Conservation (phyloP, 495 filamentous ascomycete genomes). For the Daldinia concentrica region DNA sequence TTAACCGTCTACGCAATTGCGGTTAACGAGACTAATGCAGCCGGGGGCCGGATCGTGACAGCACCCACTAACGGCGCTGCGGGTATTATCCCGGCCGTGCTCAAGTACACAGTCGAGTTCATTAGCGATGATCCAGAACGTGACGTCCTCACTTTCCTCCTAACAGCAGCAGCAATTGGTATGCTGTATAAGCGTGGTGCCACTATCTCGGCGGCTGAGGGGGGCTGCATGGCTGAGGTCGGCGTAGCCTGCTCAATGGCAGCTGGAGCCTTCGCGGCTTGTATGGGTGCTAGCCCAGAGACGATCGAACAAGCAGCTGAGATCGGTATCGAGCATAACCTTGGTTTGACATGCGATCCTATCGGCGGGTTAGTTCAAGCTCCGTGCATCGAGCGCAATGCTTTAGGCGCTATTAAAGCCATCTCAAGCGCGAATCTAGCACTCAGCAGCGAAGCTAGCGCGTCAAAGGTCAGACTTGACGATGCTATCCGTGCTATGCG, state of each 20-base stretch:
- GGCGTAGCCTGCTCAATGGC: slow-evolving; percentile 54
- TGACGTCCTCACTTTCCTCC: slow-evolving; percentile 48
- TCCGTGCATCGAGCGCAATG: slow-evolving; percentile 51
- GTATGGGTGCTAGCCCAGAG: slow-evolving; percentile 50
- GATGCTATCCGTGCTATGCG: slow-evolving; percentile 51
- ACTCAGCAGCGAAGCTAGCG: slow-evolving; percentile 46
- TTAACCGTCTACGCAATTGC: slow-evolving; percentile 50
- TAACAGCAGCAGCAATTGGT: slow-evolving; percentile 49
- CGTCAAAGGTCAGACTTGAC: slow-evolving; percentile 49
- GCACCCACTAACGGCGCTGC: slow-evolving; percentile 52
- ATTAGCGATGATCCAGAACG: slow-evolving; percentile 50
- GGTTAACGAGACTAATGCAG: slow-evolving; percentile 51
- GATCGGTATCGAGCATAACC: slow-evolving; percentile 52
- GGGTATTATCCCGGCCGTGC: slow-evolving; percentile 49
- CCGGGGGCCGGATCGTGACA: slow-evolving; percentile 50
- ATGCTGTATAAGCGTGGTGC: slow-evolving; percentile 53
- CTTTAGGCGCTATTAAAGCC: slow-evolving; percentile 49
- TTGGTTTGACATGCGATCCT: slow-evolving; percentile 49
- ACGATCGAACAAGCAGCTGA: slow-evolving; percentile 51
- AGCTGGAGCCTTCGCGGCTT: slow-evolving; percentile 49
- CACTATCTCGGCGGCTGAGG: slow-evolving; percentile 50
- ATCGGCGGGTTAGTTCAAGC: slow-evolving; percentile 50
- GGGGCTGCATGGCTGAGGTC: slow-evolving; percentile 52
- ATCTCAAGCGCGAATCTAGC: slow-evolving; percentile 52
- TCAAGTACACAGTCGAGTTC: slow-evolving; percentile 50